These are phyloP conservation scores for Mariannaea elegans DNA, from an alignment of 2,329 filamentous ascomycete species.

Conservation along the genomic window DNA sequence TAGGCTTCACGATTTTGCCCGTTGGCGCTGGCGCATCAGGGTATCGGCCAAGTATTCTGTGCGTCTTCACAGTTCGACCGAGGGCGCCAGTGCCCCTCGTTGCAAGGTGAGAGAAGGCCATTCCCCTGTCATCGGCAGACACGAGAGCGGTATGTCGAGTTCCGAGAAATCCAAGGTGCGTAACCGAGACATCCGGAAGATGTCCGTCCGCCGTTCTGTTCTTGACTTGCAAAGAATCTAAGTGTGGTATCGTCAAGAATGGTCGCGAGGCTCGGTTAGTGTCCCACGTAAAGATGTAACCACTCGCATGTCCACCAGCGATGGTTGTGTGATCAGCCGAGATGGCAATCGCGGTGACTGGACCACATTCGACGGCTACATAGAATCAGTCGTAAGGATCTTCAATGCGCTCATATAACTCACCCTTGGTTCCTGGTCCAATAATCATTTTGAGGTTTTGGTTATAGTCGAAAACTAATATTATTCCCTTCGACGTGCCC, in stretches of 20 bases:
- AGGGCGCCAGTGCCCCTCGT: conserved; percentile 89
- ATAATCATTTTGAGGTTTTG: conserved; percentile 95
- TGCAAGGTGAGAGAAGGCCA: conserved; percentile 98
- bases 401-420: conserved; percentile 28
- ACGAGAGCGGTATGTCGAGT: conserved; percentile 94
- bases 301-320: conserved; percentile 87
- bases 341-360: conserved; percentile 86
- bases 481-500: conserved; percentile 92
- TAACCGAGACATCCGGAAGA: conserved; percentile 77
- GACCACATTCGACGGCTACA: conserved; percentile 86
- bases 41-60: conserved; percentile 90
- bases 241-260: conserved; percentile 85
- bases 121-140: conserved; percentile 92
- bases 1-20: conserved; percentile 82
- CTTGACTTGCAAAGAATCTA: conserved; percentile 72
- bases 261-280: conserved; percentile 82
- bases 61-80: conserved; percentile 86
- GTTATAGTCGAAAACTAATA: conserved; percentile 96
- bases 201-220: conserved; percentile 83
- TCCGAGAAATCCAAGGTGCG: conserved; percentile 94
- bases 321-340: conserved; percentile 94
- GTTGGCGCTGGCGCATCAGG: conserved; percentile 72
- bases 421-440: conserved; percentile 90
- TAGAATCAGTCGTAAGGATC: conserved; percentile 41
- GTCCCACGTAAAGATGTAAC: conserved; percentile 98